These are phyloP conservation scores for Yamadazyma insecticola DNA, from an alignment of 805 yeast genomes.

Conservation along the genomic window DNA sequence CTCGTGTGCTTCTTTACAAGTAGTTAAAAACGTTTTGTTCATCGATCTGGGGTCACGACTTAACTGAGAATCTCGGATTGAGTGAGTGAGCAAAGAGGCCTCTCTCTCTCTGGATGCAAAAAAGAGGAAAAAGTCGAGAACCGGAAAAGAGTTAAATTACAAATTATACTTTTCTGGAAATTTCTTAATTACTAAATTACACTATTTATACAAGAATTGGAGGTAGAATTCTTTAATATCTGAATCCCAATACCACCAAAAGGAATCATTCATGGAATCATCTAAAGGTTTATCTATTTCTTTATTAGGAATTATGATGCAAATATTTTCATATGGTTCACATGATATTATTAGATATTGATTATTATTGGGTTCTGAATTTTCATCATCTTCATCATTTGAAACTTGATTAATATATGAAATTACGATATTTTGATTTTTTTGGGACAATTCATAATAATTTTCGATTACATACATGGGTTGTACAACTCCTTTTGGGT, in stretches of 20 bases:
- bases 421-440: slow-evolving; percentile 36
- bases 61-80: too few relatives aligned
- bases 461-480: slow-evolving; percentile 78
- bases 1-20: slow-evolving; percentile 29
- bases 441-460: slow-evolving; percentile 53
- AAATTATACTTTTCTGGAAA: neutral
- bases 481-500: slow-evolving; percentile 43
- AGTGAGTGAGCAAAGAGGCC: too few relatives aligned
- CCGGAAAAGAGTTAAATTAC: slow-evolving; percentile 1
- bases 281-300: slow-evolving; percentile 36
- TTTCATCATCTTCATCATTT: slow-evolving; percentile 9
- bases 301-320: slow-evolving; percentile 67
- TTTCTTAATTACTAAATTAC: neutral
- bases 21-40: slow-evolving; percentile 11
- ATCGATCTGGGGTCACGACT: too few relatives aligned
- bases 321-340: slow-evolving; percentile 84
- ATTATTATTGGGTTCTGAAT: slow-evolving; percentile 31
- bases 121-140: neutral
- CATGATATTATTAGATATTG: slow-evolving; percentile 80
- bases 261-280: slow-evolving; percentile 23
- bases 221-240: slow-evolving; percentile 66
- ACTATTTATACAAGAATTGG: slow-evolving; percentile 55
- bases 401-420: slow-evolving; percentile 16
- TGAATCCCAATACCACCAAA: slow-evolving; percentile 72
- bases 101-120: too few relatives aligned